Conservation (phyloP, 148 eudicot genomes). For the Salicornia ramosissima region DNA sequence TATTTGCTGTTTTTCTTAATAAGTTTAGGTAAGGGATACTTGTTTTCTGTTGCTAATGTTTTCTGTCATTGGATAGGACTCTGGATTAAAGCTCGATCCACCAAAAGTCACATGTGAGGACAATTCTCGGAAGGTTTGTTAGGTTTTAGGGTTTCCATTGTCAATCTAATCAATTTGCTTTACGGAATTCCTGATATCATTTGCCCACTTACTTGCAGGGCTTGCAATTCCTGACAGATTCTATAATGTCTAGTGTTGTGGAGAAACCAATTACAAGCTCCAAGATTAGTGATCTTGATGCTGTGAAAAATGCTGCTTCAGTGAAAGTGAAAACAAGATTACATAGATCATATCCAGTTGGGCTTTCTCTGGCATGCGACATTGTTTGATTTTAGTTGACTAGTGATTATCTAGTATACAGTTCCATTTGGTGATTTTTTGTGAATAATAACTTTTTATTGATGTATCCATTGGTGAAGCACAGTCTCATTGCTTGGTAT, state of each 20-base stretch:
- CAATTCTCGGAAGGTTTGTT: constrained; percentile 53
- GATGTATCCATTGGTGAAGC: not conserved
- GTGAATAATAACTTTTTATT: constrained; percentile 11
- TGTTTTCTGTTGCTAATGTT: constrained; percentile 1
- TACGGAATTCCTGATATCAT: constrained; percentile 27
- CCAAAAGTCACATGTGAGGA: constrained; percentile 44
- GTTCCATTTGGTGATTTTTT: not conserved
- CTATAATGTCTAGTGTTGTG: constrained; percentile 29
- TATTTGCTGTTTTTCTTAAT: not conserved
- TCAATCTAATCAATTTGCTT: not conserved
- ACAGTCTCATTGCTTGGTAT: constrained; percentile 15
- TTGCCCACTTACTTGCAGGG: constrained; percentile 45
- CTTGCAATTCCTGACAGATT: constrained; percentile 58
- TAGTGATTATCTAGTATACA: no score
- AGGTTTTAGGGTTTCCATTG: not conserved
- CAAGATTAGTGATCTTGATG: constrained; percentile 24
- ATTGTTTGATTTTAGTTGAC: constrained; percentile 39
- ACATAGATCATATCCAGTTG: constrained; percentile 63
- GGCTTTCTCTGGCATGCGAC: constrained; percentile 50
- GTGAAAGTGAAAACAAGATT: constrained; percentile 56
- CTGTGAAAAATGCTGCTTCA: constrained; percentile 29
- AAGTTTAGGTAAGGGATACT: not conserved
- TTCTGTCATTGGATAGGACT: constrained; percentile 39
- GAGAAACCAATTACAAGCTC: constrained; percentile 34
- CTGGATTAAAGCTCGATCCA: constrained; percentile 42